Conservation (phyloP, 2,329 filamentous ascomycete species). For the Fusarium sp. region DNA sequence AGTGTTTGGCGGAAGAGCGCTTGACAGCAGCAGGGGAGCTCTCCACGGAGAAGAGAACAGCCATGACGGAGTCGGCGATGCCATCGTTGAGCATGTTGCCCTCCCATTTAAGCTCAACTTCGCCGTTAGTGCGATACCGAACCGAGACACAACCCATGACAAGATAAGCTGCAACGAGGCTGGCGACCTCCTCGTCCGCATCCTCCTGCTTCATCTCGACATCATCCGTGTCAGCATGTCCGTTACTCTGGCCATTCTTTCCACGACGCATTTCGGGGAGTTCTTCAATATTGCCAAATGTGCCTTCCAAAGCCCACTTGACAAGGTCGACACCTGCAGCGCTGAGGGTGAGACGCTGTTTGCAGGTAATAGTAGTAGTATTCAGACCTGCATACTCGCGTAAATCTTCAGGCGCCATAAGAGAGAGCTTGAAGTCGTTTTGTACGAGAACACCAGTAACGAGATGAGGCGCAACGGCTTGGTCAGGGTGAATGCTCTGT, state of each 20-base stretch:
- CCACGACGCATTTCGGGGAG: slow-evolving; percentile 67
- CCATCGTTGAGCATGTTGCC: slow-evolving; percentile 98
- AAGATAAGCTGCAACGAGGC: slow-evolving; percentile 69
- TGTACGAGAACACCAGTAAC: slow-evolving; percentile 94
- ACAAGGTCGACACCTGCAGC: slow-evolving; percentile 93
- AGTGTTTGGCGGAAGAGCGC: slow-evolving; percentile 62
- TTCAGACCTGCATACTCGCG: slow-evolving; percentile 97
- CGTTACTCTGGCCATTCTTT: slow-evolving; percentile 51
- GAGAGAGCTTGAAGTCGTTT: slow-evolving; percentile 95
- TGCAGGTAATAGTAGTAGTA: slow-evolving; percentile 93
- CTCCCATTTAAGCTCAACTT: slow-evolving; percentile 95
- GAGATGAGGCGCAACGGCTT: slow-evolving; percentile 61
- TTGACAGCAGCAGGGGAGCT: slow-evolving; percentile 95
- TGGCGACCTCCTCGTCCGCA: slow-evolving; percentile 74
- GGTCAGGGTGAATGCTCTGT: slow-evolving; percentile 46
- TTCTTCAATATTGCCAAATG: slow-evolving; percentile 88
- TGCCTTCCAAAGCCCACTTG: slow-evolving; percentile 92
- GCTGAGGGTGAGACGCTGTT: slow-evolving; percentile 87
- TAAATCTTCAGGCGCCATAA: slow-evolving; percentile 97
- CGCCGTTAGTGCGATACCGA: slow-evolving; percentile 80
- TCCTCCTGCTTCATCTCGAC: slow-evolving; percentile 60
- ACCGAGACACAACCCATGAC: slow-evolving; percentile 94
- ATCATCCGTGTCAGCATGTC: slow-evolving; percentile 53
- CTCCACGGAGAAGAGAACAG: slow-evolving; percentile 90
- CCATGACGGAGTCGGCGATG: slow-evolving; percentile 97